Evolutionary conservation across 2,329 filamentous ascomycete species (phyloP), one percentile per base, ranked within the genome.

Genomic region (Decorospora gaudefroyi): DNA sequence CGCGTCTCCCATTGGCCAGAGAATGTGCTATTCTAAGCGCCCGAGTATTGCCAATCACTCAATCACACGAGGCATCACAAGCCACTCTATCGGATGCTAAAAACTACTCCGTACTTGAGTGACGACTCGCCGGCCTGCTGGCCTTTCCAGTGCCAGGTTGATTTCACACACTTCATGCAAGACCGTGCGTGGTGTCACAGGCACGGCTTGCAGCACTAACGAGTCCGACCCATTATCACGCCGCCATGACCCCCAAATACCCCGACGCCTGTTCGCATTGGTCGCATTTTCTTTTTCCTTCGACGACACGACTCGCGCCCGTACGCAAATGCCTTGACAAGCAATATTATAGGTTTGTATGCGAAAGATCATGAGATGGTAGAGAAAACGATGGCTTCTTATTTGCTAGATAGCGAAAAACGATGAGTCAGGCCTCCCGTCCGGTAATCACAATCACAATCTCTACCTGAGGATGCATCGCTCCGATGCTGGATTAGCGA

Each of bases 401-500:
- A 46, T 41, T 28, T 25, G 36, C 26, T n/a, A n/a, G n/a, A n/a
- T n/a, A n/a, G n/a, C n/a, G n/a, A n/a, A n/a, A n/a, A n/a, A n/a
- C n/a, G n/a, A n/a, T n/a, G n/a, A n/a, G n/a, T n/a, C n/a, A n/a
- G n/a, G n/a, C n/a, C n/a, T n/a, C n/a, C 33, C 27, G 33, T 31
- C 42, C 38, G 43, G 41, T 37, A 27, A 38, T 31, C 51, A 39
- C 42, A 16, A 25, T 41, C 36, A 37, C 42, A 47, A 43, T 42
- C 39, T 46, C 57, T 59, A 57, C 50, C 57, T 55, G 44, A 51
- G 47, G 10, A 51, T 48, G 50, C 55, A 56, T 59, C 49, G 44
- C 35, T 36, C 45, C 45, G 52, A 58, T 57, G 50, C 49, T 33
- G 42, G 44, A 64, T 69, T 68, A 69, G 66, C 66, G 53, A 61